Evolutionary conservation across 73 alveolate species (phyloP).

Genomic region (Tetrahymena borealis): DNA sequence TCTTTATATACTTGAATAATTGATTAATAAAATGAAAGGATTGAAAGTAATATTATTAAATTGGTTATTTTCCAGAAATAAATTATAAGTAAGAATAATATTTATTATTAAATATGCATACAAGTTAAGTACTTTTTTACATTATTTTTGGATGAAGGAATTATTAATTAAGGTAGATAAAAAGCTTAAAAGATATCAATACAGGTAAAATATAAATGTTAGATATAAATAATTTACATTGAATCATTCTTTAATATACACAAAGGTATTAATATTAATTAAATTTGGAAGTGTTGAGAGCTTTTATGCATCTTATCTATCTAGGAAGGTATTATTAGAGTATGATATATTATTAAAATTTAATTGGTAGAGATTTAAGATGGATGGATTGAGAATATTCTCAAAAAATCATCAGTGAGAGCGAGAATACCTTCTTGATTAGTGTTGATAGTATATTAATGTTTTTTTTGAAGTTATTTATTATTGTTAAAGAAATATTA

Average conservation of each 20-base stretch:
- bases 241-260: not conserved
- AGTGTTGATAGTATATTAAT: not conserved
- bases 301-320: not conserved
- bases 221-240: not conserved
- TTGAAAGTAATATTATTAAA: too few relatives aligned
- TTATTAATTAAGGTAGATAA: not conserved
- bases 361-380: too few relatives aligned
- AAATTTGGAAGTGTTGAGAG: not conserved
- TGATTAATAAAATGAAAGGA: too few relatives aligned
- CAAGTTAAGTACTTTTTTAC: too few relatives aligned
- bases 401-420: too few relatives aligned
- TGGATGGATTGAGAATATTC: too few relatives aligned
- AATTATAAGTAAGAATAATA: too few relatives aligned
- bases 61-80: not conserved
- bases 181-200: not conserved
- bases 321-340: too few relatives aligned
- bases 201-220: not conserved
- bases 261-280: not conserved
- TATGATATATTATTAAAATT: too few relatives aligned
- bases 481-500: not conserved
- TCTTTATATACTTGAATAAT: too few relatives aligned
- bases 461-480: not conserved
- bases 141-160: not conserved
- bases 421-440: too few relatives aligned
- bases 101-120: too few relatives aligned